Base-by-base conservation (phyloP, 257 asterid species). In the Buddleja alternifolia region DNA sequence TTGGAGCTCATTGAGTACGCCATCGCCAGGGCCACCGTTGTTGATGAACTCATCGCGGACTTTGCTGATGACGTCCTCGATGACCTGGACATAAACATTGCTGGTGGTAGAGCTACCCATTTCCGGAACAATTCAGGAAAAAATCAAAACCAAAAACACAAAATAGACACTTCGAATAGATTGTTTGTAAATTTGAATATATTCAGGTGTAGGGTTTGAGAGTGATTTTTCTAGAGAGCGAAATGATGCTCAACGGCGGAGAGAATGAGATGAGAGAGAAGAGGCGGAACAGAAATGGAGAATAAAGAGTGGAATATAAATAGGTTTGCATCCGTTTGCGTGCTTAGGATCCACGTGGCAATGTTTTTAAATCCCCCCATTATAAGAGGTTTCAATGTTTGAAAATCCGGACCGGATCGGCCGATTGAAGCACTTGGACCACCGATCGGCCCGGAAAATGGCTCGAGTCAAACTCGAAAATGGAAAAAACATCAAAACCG, bases 21-120 rank as follows among this genome's bases (percentile, higher is more conserved):
- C 70, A 64, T 90, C 98, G 15, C 97, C 97, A 2, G 98, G 95
- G n/a, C 97, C 98, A 40, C 90, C 89, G 60, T 85, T 84, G 64
- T 73, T 71, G 83, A 72, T 67, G 78, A 88, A 86, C 84, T 91
- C 96, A 0, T 85, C 95, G 69, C 95, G 96, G 72, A 86, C 88
- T 82, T 93, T 93, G 84, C 63, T 88, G 82, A 93, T 84, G 59
- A 90, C 98, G 76, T 93, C 98, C 66, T 90, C 98, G 70, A 93
- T 93, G 67, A 93, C 97, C 41, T 85, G 86, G 77, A 85, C 66
- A 74, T 93, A 93, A 25, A 93, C 89, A 72, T 67, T 84, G 78
- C 95, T 90, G 51, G 98, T 93, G 67, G 84, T 69, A 12, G 92
- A 77, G 78, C 84, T 90, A 55, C 92, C 91, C 98, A 90, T 93